Percentiles rank a stretch among this genome's conserved stretches.
phyloP scores from a whole-genome alignment of 257 asterid species.

The Buddleja alternifolia region DNA sequence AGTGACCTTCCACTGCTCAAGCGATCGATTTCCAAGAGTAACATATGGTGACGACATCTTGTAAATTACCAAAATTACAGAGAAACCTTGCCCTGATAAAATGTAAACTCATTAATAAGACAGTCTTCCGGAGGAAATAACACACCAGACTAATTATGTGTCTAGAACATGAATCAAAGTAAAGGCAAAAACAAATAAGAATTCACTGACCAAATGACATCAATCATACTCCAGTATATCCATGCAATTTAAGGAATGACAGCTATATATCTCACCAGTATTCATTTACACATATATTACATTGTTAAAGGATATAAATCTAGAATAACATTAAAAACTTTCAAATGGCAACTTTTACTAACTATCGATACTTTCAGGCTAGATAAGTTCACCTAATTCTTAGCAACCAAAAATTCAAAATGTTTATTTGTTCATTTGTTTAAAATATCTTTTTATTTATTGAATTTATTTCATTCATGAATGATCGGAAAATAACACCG shows the following conservation, averaged over 20 bases:
- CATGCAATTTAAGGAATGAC: not conserved
- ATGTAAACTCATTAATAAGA: slow-evolving; percentile 11
- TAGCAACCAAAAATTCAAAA: not conserved
- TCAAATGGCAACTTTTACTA: not conserved
- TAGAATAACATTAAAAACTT: not conserved
- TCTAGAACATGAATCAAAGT: not conserved
- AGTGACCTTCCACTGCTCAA: slow-evolving; percentile 94
- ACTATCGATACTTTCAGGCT: not conserved
- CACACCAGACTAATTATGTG: not conserved
- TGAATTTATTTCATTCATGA: not conserved
- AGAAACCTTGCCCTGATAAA: slow-evolving; percentile 38
- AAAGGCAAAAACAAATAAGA: not conserved
- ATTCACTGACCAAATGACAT: not conserved
- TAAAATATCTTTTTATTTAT: no score
- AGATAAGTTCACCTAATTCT: not conserved
- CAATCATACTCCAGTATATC: not conserved
- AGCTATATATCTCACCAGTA: not conserved
- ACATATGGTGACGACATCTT: slow-evolving; percentile 81
- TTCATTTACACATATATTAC: slow-evolving; percentile 1
- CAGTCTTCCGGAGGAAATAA: not conserved
- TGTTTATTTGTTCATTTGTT: not conserved
- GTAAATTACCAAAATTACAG: slow-evolving; percentile 25
- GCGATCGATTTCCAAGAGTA: slow-evolving; percentile 59
- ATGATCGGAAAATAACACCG: not conserved
- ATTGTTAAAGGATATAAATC: not conserved